phyloP scores from a whole-genome alignment of 768 basidiomycete species.

The Trametes elegans region DNA sequence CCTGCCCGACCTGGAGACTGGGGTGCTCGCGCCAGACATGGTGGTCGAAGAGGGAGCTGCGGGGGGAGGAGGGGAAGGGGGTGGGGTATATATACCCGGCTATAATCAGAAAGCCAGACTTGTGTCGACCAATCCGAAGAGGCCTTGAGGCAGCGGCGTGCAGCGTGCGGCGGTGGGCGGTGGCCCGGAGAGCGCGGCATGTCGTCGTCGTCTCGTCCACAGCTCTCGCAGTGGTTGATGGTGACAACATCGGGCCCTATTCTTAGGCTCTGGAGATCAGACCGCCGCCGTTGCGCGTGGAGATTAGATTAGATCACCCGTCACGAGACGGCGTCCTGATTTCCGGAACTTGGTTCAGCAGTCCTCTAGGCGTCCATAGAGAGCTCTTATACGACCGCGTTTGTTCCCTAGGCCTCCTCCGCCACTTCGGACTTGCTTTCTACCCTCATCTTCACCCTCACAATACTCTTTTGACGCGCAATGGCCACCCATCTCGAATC shows the following conservation, averaged over 20 bases:
- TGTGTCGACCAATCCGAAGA: background rate
- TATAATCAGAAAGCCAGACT: constrained; percentile 1
- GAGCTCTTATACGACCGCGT: constrained; percentile 2
- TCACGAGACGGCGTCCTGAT: background rate
- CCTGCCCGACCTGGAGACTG: constrained; percentile 18
- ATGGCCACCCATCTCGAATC: constrained; percentile 19
- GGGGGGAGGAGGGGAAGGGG: background rate
- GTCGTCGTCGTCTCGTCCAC: background rate
- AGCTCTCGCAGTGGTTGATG: background rate
- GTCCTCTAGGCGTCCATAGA: constrained; percentile 6
- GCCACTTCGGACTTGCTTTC: background rate
- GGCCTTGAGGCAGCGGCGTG: constrained; percentile 5
- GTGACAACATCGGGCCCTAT: constrained; percentile 12
- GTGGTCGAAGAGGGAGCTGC: background rate
- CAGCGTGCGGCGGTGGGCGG: background rate
- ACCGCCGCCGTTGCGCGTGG: background rate
- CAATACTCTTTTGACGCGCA: background rate
- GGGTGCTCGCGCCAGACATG: constrained; percentile 25
- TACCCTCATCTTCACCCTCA: background rate
- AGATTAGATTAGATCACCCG: constrained; percentile 16
- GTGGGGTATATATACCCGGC: constrained; percentile 1
- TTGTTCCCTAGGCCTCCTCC: background rate
- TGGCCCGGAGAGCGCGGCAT: background rate
- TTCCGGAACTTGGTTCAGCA: constrained; percentile 6
- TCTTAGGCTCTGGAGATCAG: constrained; percentile 4